Evolutionary conservation across 257 asterid genomes (phyloP), one percentile per base, ranked within the genome.

Genomic region (Linaria vulgaris): DNA sequence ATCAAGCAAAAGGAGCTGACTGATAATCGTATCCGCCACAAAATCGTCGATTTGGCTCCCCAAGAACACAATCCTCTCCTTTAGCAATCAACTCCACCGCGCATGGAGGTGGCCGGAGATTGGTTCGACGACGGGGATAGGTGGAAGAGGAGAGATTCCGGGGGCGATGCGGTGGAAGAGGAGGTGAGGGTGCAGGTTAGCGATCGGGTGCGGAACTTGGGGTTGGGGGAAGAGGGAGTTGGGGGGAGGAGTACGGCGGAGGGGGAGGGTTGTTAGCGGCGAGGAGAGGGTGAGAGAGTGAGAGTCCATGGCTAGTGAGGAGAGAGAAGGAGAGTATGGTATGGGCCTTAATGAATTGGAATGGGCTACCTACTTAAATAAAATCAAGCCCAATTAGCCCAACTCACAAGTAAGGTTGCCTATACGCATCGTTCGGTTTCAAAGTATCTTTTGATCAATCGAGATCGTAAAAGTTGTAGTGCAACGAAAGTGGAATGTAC

Each of bases 41-140:
- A 85, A 85, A 69, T 92, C 99, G 71, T 89, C 96, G 56, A 92
- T 81, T 10, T 54, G 43, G 74, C 55, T 80, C 30, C 97, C 97
- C 80, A 92, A 72, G 70, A 92, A 92, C 59, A 92, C 90, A 61
- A 92, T 89, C 78, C 99, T 87, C 79, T 92, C 99, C 76, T 67
- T 89, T 17, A 92, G 85, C 76, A 92, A 57, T 89, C 99, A 0
- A 82, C n/a, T n/a, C n/a, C 91, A 6, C 87, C 96, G 20, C 90
- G 84, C 81, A 74, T 75, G 12, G 97, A 79, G 23, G 87, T 69
- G 37, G 76, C 77, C 13, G 94, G 96, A 25, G 80, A 24, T 80
- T 83, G 94, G 11, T 84, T 64, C 12, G 83, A 61, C 6, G 89
- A 71, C 9, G 78, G 49, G 47, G 79, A 67, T 38, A 81, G 65